phyloP scores from a whole-genome alignment of 2,329 filamentous ascomycete species.

The Pseudofabraea citricarpa region DNA sequence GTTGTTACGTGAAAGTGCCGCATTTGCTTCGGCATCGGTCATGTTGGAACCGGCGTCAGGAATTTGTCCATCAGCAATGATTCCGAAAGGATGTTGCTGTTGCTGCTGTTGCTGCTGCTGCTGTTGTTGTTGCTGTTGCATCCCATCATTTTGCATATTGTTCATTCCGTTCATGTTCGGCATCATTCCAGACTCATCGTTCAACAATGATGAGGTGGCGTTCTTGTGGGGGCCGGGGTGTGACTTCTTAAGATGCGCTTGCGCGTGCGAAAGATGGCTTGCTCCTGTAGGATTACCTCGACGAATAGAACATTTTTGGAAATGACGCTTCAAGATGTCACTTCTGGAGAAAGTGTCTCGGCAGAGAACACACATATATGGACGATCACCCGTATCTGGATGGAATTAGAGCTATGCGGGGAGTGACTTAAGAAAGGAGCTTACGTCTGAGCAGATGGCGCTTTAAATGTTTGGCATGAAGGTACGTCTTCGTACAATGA shows the following conservation, averaged over 20 bases:
- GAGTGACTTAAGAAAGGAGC: slow-evolving; percentile 35
- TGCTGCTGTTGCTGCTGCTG: no score
- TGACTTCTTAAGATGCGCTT: slow-evolving; percentile 81
- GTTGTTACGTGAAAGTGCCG: slow-evolving; percentile 57
- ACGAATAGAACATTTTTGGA: slow-evolving; percentile 97
- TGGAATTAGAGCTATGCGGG: slow-evolving; percentile 15
- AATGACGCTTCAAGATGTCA: slow-evolving; percentile 97
- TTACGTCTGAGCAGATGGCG: slow-evolving; percentile 93
- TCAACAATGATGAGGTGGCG: slow-evolving; percentile 42
- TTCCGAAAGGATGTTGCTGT: slow-evolving; percentile 53
- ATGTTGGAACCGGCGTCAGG: slow-evolving; percentile 29
- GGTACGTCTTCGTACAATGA: slow-evolving; percentile 96
- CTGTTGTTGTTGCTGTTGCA: no score
- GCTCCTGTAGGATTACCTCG: slow-evolving; percentile 93
- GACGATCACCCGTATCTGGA: slow-evolving; percentile 93
- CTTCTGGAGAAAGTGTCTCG: slow-evolving; percentile 97
- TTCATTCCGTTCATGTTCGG: slow-evolving; percentile 59
- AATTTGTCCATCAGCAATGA: slow-evolving; percentile 38
- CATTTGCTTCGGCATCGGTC: slow-evolving; percentile 53
- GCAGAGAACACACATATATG: slow-evolving; percentile 97
- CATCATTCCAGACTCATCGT: slow-evolving; percentile 37
- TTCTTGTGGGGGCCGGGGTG: slow-evolving; percentile 52
- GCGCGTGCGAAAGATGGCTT: slow-evolving; percentile 89
- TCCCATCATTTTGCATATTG: slow-evolving; percentile 51
- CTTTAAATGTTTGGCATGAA: slow-evolving; percentile 96